These are phyloP conservation scores for Gloeopeniophorella convolvens DNA, from an alignment of 768 basidiomycete genomes.

Conservation along the genomic window DNA sequence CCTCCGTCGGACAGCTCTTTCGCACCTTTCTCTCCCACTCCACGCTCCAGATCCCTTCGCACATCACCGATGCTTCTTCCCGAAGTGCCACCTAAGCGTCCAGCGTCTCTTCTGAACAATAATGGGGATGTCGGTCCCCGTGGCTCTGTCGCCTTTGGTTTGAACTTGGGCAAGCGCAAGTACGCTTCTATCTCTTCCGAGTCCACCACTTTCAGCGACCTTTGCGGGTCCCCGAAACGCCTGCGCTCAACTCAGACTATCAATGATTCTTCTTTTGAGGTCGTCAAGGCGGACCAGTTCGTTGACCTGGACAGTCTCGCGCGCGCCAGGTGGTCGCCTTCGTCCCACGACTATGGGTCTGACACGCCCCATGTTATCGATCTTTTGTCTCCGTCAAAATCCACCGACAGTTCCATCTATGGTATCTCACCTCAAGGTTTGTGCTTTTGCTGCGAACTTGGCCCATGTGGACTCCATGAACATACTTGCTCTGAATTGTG, in stretches of 20 bases:
- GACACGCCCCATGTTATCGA: background rate
- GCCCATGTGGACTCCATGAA: too few species aligned
- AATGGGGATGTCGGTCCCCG: background rate
- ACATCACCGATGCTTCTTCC: background rate
- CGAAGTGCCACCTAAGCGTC: conserved; percentile 7
- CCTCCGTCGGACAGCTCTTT: background rate
- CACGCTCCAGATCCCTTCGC: background rate
- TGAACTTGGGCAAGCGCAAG: conserved; percentile 11
- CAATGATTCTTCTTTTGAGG: conserved; percentile 30
- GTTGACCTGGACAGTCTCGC: conserved; percentile 8
- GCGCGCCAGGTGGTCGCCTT: background rate
- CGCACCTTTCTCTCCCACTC: background rate
- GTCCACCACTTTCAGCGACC: conserved; percentile 33
- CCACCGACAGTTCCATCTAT: background rate
- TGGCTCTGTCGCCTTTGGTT: background rate
- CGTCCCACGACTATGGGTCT: background rate
- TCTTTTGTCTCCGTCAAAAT: background rate
- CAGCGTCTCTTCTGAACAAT: conserved; percentile 2
- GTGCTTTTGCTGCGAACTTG: background rate
- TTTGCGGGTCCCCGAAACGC: conserved; percentile 37
- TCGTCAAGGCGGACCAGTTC: conserved; percentile 25
- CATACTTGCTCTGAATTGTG: background rate
- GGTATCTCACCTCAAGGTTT: conserved; percentile 5
- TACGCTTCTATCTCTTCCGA: conserved; percentile 4
- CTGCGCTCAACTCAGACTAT: conserved; percentile 37